Evolutionary conservation across 768 basidiomycete genomes (phyloP).

Genomic region (Lactifluus echinatus): DNA sequence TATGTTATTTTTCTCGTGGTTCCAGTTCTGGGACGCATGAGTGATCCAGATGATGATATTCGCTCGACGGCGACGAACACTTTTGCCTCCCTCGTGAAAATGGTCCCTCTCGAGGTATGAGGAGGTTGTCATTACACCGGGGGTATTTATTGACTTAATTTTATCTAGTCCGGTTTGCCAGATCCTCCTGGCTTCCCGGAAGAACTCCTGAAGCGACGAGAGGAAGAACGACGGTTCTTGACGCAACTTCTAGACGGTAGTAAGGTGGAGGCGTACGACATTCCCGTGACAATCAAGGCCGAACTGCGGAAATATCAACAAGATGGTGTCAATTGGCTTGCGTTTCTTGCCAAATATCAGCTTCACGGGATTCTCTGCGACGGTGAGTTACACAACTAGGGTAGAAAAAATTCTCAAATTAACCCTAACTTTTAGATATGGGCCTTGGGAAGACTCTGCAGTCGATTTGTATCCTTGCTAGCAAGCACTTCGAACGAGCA

Average conservation of each 20-base stretch:
- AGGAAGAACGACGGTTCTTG: slow-evolving; percentile 84
- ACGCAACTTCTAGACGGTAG: slow-evolving; percentile 90
- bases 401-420: slow-evolving; percentile 2
- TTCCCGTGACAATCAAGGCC: slow-evolving; percentile 85
- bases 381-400: slow-evolving; percentile 45
- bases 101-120: slow-evolving; percentile 91
- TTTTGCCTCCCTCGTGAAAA: slow-evolving; percentile 94
- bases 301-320: slow-evolving; percentile 96
- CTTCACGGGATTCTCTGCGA: slow-evolving; percentile 97
- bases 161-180: slow-evolving; percentile 72
- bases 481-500: slow-evolving; percentile 85
- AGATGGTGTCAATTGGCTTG: slow-evolving; percentile 98
- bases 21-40: slow-evolving; percentile 95
- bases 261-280: slow-evolving; percentile 83
- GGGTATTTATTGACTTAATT: not conserved
- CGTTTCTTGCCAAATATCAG: slow-evolving; percentile 96
- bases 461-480: slow-evolving; percentile 92
- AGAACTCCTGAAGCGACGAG: slow-evolving; percentile 77
- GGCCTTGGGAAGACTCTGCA: slow-evolving; percentile 97
- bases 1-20: slow-evolving; percentile 97
- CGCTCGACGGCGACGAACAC: slow-evolving; percentile 94
- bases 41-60: slow-evolving; percentile 85
- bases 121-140: not conserved
- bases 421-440: slow-evolving; percentile 63
- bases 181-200: slow-evolving; percentile 89